These are phyloP conservation scores for Quercus rubra DNA, from an alignment of 306 rosid genomes.

Conservation along the genomic window DNA sequence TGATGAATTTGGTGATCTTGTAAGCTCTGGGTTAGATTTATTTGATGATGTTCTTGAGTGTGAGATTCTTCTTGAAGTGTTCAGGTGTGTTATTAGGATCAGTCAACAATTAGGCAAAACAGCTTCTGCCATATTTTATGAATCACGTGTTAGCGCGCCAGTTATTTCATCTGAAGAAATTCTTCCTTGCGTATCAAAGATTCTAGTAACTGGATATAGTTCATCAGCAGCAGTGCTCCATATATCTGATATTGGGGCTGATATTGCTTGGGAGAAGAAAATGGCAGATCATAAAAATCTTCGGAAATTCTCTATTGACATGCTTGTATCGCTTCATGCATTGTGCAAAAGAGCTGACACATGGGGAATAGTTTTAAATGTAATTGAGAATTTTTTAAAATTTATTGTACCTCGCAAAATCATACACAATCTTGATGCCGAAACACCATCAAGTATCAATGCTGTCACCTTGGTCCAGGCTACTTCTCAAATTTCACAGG, in stretches of 20 bases:
- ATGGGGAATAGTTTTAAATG: constrained; percentile 66
- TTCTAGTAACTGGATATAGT: constrained; percentile 71
- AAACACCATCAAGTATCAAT: constrained; percentile 47
- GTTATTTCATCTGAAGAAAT: constrained; percentile 66
- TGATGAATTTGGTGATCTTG: constrained; percentile 56
- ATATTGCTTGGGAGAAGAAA: constrained; percentile 50
- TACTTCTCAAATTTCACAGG: constrained; percentile 78
- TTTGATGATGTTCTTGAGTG: constrained; percentile 46
- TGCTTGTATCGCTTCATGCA: constrained; percentile 80
- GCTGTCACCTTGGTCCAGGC: constrained; percentile 72
- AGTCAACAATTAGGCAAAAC: constrained; percentile 84
- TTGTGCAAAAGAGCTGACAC: constrained; percentile 60
- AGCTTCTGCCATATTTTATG: constrained; percentile 73
- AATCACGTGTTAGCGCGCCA: constrained; percentile 52
- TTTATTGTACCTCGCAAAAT: constrained; percentile 79
- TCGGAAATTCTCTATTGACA: constrained; percentile 74
- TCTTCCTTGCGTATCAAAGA: constrained; percentile 54
- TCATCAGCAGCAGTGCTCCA: constrained; percentile 40
- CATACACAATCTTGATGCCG: constrained; percentile 36
- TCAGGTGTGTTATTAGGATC: constrained; percentile 60
- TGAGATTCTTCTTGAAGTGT: constrained; percentile 60
- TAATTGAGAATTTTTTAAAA: constrained; percentile 66
- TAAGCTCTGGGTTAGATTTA: constrained; percentile 39
- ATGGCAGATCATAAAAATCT: constrained; percentile 56
- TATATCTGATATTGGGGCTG: constrained; percentile 41